Evolutionary conservation across 139 green algal species (phyloP).

Genomic region (Pseudopediastrum boryanum): DNA sequence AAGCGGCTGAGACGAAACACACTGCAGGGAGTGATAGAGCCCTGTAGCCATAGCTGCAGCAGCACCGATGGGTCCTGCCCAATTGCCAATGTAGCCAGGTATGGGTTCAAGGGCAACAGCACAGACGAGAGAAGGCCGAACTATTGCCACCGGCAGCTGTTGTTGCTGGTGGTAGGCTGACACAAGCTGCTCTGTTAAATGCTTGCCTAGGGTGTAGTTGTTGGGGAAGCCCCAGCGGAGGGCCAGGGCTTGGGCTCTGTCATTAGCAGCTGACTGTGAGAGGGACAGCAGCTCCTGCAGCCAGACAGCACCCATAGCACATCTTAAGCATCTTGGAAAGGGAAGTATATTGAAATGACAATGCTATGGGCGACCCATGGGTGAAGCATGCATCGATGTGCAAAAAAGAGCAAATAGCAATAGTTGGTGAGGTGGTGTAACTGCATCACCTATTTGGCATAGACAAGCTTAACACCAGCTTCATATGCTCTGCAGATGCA

Average conservation of each 20-base stretch:
- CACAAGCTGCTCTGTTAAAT: slow-evolving; percentile 66
- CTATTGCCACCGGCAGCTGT: slow-evolving; percentile 41
- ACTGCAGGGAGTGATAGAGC: slow-evolving; percentile 44
- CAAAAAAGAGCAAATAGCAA: no score
- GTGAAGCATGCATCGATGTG: no score
- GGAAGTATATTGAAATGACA: no score
- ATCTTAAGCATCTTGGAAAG: no score
- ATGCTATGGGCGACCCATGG: no score
- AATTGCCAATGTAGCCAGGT: slow-evolving; percentile 59
- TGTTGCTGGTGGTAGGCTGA: slow-evolving; percentile 13
- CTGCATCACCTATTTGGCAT: no score
- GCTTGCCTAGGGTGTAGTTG: slow-evolving; percentile 59
- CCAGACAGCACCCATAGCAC: no score
- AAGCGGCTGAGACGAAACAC: slow-evolving; percentile 26
- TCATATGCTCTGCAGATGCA: no score
- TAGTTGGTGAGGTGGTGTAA: no score
- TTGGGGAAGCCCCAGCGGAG: slow-evolving; percentile 55
- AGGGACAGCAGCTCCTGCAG: slow-evolving; percentile 34
- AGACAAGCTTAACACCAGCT: no score
- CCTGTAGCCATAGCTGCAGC: slow-evolving; percentile 50
- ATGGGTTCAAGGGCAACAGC: slow-evolving; percentile 48
- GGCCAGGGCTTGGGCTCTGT: slow-evolving; percentile 25
- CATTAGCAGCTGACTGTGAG: slow-evolving; percentile 30
- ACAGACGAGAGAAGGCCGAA: slow-evolving; percentile 56
- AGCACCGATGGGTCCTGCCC: slow-evolving; percentile 18